Base-by-base conservation (phyloP, 2,329 filamentous ascomycete genomes). In the Trichoderma citrinoviride region DNA sequence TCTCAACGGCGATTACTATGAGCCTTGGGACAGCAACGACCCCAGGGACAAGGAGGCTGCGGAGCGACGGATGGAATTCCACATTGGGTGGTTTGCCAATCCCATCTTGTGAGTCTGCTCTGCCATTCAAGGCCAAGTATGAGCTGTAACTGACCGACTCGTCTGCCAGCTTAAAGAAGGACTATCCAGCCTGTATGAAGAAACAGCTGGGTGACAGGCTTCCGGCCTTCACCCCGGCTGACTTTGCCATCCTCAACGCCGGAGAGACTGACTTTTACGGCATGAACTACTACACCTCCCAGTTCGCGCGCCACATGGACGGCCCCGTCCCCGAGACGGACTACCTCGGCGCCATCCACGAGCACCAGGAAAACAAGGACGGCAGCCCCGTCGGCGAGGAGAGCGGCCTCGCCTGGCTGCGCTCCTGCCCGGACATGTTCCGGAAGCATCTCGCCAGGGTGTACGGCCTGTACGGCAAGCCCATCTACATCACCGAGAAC, bases 211-310 rank as follows among this genome's bases (percentile, higher is more conserved):
- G 74, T 19, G 37, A 64, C 0, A 70, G 76, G 0, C 68, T 78
- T 0, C 76, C 75, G 0, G 5, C 50, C 0, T 77, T 77, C 33
- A 71, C 75, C 1, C 40, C 65, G 0, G 65, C 66, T 0, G 76
- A 78, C 4, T 67, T 73, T 29, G 54, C 64, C 6, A 58, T 76
- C 0, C 68, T 77, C 0, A 55, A 65, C 0, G 67, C 68, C 3
- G 70, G 71, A 0, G 69, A 72, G 7, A 71, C 69, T 3, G 73
- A 75, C 57, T 79, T 79, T 58, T 79, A 78, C 64, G 77, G 77
- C 49, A 78, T 79, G 76, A 78, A 79, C 67, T 76, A 75, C 64
- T 79, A 79, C 72, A 78, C 77, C 0, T 74, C 75, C 0, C 74
- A 77, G 61, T 78, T 73, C 61, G 74, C 75, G 1, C 71, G 70